Evolutionary conservation across 768 basidiomycete species (phyloP), one percentile per base, ranked within the genome.

Genomic region (Termitomyces sp.): DNA sequence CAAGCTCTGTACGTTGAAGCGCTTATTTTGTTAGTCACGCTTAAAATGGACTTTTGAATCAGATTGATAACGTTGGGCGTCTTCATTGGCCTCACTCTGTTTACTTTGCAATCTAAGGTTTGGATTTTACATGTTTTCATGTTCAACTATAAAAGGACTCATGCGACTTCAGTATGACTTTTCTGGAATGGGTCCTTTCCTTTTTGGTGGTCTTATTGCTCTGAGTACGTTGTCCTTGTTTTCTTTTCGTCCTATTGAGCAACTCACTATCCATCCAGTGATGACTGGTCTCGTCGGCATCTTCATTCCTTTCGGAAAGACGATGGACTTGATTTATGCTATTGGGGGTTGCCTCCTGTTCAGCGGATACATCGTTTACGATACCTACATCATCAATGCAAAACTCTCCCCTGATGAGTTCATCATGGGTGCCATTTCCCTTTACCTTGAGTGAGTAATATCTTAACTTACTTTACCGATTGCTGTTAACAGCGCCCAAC

Each of bases 101-200:
- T 97, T 78, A 98, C 97, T 0, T 79, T 97, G 70, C 95, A 96
- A 71, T 92, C 91, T 57, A 96, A 96, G 80, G 91, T 89, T 60
- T 20, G 78, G 54, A 14, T 30, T 58, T 46, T 0, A 9, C 40
- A 27, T 40, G 2, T 16, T 47, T 43, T 30, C 30, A 30, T 30
- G 30, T 7, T 30, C 30, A 7, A 30, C 4, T 22, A n/a, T n/a
- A n/a, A n/a, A 12, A 22, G 36, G 26, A 4, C 43, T 56, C 37
- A 60, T 22, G n/a, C 36, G 48, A 20, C 52, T 42, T 0, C 63
- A 93, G 90, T 97, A 93, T 73, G 95, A 98, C 76, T 98, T 99
- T 74, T 89, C 87, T 13, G 91, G 91, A 53, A 84, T 97, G 77
- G 95, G 87, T 0, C 91, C 95, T 1, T 96, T 89, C 84, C 80